These are phyloP conservation scores for Carpinus fangiana DNA, from an alignment of 306 rosid species.

Conservation along the genomic window DNA sequence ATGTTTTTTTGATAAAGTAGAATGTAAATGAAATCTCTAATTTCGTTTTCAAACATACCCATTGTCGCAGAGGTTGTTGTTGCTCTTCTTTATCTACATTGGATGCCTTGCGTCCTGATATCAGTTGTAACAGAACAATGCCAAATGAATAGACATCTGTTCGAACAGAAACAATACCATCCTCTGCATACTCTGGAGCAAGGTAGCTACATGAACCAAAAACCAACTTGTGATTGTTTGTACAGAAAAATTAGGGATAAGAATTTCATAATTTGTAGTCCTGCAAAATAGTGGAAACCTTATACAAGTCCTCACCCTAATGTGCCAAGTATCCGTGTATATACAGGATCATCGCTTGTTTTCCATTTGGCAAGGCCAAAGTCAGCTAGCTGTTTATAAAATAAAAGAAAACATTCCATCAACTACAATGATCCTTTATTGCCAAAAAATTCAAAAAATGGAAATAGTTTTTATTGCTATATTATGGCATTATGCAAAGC, in stretches of 20 bases:
- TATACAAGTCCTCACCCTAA: slow-evolving; percentile 58
- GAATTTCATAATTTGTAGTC: neutral
- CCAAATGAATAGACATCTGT: slow-evolving; percentile 78
- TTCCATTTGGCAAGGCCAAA: slow-evolving; percentile 90
- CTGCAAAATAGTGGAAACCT: neutral
- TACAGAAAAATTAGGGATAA: neutral
- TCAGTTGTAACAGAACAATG: slow-evolving; percentile 60
- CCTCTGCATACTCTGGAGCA: slow-evolving; percentile 82
- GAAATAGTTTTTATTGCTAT: no score
- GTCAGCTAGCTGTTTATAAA: slow-evolving; percentile 66
- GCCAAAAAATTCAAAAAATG: neutral
- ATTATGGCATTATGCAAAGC: neutral
- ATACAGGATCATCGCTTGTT: slow-evolving; percentile 46
- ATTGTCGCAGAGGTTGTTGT: slow-evolving; percentile 59
- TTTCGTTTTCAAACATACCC: slow-evolving; percentile 49
- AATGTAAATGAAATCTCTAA: neutral
- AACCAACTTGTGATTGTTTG: neutral
- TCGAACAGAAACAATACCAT: slow-evolving; percentile 64
- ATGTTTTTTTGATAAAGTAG: no score
- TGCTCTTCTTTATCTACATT: slow-evolving; percentile 34
- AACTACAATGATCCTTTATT: neutral
- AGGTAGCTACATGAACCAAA: slow-evolving; percentile 56
- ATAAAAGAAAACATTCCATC: slow-evolving; percentile 20
- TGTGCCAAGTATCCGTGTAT: slow-evolving; percentile 79
- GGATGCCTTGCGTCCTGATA: slow-evolving; percentile 64